A percentile compares a stretch with the other conserved stretches of the same genome.
These are phyloP conservation scores for Cyberlindnera saturnus DNA, from an alignment of 805 yeast species.

Conservation along the genomic window DNA sequence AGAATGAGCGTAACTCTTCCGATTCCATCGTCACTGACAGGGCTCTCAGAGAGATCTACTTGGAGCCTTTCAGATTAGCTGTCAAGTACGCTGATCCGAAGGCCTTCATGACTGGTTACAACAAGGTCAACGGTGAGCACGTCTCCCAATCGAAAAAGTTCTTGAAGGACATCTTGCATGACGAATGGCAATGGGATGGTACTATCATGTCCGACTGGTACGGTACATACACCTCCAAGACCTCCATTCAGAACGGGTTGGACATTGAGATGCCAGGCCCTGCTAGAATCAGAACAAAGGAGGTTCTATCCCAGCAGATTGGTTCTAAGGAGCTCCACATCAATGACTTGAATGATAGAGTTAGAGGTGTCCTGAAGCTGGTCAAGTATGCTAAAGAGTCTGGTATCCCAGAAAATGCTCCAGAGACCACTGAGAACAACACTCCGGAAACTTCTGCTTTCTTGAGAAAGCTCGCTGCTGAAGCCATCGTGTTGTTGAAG, in stretches of 20 bases:
- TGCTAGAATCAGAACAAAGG: constrained; percentile 36
- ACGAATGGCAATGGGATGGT: constrained; percentile 56
- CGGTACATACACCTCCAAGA: constrained; percentile 45
- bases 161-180: constrained; percentile 40
- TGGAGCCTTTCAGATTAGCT: constrained; percentile 59
- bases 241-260: constrained; percentile 47
- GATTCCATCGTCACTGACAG: constrained; percentile 48
- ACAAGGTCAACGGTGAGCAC: constrained; percentile 57
- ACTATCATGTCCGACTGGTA: constrained; percentile 59
- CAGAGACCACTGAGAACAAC: constrained; percentile 30
- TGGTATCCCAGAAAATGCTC: constrained; percentile 27
- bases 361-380: constrained; percentile 40
- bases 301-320: constrained; percentile 37
- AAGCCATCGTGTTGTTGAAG: constrained; percentile 50
- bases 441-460: constrained; percentile 40
- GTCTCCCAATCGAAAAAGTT: constrained; percentile 40
- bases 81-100: constrained; percentile 45
- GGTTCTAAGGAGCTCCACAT: constrained; percentile 32
- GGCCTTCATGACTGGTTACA: constrained; percentile 57
- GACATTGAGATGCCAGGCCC: constrained; percentile 70
- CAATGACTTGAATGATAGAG: constrained; percentile 43
- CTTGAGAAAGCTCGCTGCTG: constrained; percentile 40
- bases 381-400: constrained; percentile 38
- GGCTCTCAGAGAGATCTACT: constrained; percentile 59
- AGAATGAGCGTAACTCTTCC: constrained; percentile 44